Evolutionary conservation across 1,139 yeast genomes (phyloP), one percentile per base, ranked within the genome.

Genomic region (Sugiyamaella neomexicana): DNA sequence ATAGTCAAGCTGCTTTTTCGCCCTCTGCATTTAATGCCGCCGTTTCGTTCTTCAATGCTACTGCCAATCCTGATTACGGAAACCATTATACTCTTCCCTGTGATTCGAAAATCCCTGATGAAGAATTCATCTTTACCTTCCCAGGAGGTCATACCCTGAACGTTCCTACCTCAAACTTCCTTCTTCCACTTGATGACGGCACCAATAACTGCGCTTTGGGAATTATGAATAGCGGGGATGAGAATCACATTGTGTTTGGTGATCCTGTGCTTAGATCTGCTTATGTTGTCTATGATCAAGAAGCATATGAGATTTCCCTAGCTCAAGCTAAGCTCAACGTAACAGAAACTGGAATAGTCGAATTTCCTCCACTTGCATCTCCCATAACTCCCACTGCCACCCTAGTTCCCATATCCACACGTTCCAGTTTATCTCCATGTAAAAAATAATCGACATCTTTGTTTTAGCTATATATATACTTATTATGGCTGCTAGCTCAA

Each of bases 211-310:
- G 62, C 37, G 49, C 45, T 10, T 41, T 59, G 13, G 55, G 56
- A 9, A 32, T 58, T 8, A 46, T 43, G 29, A n/a, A 45, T 10
- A 56, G 56, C 36, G 52, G 54, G 13, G 20, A 43, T 2, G 54
- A 47, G 10, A 44, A 54, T 23, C 43, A 29, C 2, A 48, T 54
- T n/a, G 68, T 70, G 1, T 62, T 80, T 37, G 87, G 87, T 7
- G 85, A 81, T 64, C 77, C 80, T 46, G 75, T 82, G 59, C 71
- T 83, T 58, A 72, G 83, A 55, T 72, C 71, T 58, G 80, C 80
- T 13, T 83, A 83, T 61, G 73, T 79, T 50, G 85, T 81, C 20
- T 82, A 75, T 56, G 84, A 83, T 64, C 72, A 80, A 57, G 85
- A 80, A 6, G 76, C 57, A 1, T 58, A 72, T 51, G 80, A 82